These are phyloP conservation scores for Cladorrhinum sp. DNA, from an alignment of 2,329 filamentous ascomycete species.

Conservation along the genomic window DNA sequence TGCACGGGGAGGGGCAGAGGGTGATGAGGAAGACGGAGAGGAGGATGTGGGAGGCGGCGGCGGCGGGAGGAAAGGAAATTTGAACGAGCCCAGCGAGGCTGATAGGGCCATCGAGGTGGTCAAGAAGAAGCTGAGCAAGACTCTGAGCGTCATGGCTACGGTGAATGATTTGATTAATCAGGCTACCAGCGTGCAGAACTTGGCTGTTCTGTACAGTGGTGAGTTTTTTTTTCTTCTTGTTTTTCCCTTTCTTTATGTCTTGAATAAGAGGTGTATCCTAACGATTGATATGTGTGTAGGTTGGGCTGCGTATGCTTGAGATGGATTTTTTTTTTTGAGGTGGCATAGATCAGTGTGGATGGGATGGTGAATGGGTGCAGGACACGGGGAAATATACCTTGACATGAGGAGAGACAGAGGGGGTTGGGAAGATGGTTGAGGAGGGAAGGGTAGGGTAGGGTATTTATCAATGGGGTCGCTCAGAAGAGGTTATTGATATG, in stretches of 20 bases:
- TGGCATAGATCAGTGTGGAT: too few relatives aligned
- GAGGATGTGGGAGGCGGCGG: slow-evolving; percentile 27
- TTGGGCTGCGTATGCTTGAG: slow-evolving; percentile 46
- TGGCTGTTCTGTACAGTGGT: slow-evolving; percentile 86
- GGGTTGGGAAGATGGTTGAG: too few relatives aligned
- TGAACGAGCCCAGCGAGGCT: slow-evolving; percentile 69
- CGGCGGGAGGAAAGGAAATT: slow-evolving; percentile 40
- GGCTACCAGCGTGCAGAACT: slow-evolving; percentile 86
- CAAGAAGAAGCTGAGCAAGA: slow-evolving; percentile 92
- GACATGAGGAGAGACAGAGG: too few relatives aligned
- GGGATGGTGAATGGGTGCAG: too few relatives aligned
- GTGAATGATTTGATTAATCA: slow-evolving; percentile 97
- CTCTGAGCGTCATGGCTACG: slow-evolving; percentile 87
- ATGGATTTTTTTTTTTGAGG: too few relatives aligned
- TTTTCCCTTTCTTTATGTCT: too few relatives aligned
- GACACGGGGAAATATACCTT: too few relatives aligned
- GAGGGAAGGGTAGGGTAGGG: too few relatives aligned
- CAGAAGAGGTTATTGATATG: too few relatives aligned
- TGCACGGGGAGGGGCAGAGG: slow-evolving; percentile 46
- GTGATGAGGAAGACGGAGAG: slow-evolving; percentile 31
- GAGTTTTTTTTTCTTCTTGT: slow-evolving; percentile 31
- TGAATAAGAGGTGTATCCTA: slow-evolving; percentile 7
- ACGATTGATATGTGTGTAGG: slow-evolving; percentile 29
- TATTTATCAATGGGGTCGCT: too few relatives aligned
- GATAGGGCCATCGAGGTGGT: slow-evolving; percentile 90